Evolutionary conservation across 768 basidiomycete genomes (phyloP).

Genomic region (Suillus subaureus): DNA sequence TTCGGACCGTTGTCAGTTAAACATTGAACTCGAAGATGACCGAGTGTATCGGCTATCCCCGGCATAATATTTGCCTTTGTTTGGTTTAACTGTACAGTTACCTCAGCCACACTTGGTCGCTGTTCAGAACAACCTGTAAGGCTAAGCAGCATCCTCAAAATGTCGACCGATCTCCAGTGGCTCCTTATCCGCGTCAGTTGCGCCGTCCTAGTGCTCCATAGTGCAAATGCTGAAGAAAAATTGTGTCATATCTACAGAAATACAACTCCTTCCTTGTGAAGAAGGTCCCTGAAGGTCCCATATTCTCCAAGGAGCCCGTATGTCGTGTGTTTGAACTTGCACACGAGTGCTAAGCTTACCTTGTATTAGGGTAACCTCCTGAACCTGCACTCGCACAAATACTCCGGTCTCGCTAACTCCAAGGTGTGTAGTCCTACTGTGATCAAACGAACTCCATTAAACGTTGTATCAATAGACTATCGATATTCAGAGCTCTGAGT

Average conservation of each 20-base stretch:
- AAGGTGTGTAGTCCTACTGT: slow-evolving; percentile 51
- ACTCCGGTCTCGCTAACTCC: slow-evolving; percentile 83
- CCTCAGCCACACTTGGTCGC: slow-evolving; percentile 33
- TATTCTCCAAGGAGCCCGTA: slow-evolving; percentile 86
- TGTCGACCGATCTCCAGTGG: slow-evolving; percentile 94
- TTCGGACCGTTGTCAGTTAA: too few species aligned
- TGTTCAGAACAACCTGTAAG: slow-evolving; percentile 14
- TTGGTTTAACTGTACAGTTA: slow-evolving; percentile 35
- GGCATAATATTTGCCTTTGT: slow-evolving; percentile 23
- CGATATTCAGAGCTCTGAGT: slow-evolving; percentile 55
- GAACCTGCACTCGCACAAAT: slow-evolving; percentile 91
- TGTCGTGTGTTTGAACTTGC: slow-evolving; percentile 29
- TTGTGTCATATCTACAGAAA: slow-evolving; percentile 49
- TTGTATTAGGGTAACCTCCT: slow-evolving; percentile 73
- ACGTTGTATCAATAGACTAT: slow-evolving; percentile 53
- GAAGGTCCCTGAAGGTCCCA: slow-evolving; percentile 66
- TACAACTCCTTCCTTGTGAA: slow-evolving; percentile 88
- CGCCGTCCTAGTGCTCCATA: not conserved
- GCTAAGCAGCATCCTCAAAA: slow-evolving; percentile 40
- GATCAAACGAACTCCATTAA: slow-evolving; percentile 2
- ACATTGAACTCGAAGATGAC: not conserved
- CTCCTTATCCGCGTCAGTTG: slow-evolving; percentile 81
- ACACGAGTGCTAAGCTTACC: slow-evolving; percentile 12
- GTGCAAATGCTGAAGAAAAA: slow-evolving; percentile 3
- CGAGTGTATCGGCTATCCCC: slow-evolving; percentile 8